Evolutionary conservation across 78 protist species (phyloP).

Genomic region (Dictyostelium purpureum): DNA sequence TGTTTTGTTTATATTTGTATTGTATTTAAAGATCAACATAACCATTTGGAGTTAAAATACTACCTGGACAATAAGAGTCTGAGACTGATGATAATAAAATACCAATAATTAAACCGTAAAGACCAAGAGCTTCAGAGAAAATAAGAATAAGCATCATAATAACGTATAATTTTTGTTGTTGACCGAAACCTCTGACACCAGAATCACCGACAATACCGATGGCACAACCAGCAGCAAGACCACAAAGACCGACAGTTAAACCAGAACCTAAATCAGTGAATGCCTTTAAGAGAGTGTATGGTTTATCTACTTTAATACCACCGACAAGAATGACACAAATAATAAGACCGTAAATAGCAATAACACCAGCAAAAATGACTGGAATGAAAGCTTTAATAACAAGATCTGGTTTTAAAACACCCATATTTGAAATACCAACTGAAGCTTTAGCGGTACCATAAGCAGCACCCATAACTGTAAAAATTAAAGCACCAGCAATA

Average conservation of each 20-base stretch:
- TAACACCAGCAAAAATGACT: constrained; percentile 99
- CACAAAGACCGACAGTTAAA: constrained; percentile 96
- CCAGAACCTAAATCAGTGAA: constrained; percentile 96
- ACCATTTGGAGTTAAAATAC: neutral
- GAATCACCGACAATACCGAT: constrained; percentile 97
- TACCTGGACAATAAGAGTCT: constrained; percentile 57
- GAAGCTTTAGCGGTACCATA: constrained; percentile 99
- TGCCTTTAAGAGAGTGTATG: constrained; percentile 72
- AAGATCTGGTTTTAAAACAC: constrained; percentile 96
- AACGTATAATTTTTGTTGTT: constrained; percentile 91
- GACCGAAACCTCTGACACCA: constrained; percentile 95
- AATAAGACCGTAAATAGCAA: constrained; percentile 99
- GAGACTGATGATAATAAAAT: constrained; percentile 83
- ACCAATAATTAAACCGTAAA: constrained; percentile 95
- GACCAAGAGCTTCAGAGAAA: constrained; percentile 97
- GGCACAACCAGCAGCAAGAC: constrained; percentile 98
- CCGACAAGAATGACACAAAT: constrained; percentile 94
- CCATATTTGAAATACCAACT: constrained; percentile 97
- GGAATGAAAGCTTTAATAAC: constrained; percentile 94
- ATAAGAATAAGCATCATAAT: constrained; percentile 97
- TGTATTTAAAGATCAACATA: no score
- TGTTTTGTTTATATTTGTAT: no score
- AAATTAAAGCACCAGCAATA: constrained; percentile 72
- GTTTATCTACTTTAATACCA: neutral
- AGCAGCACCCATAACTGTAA: constrained; percentile 98